Evolutionary conservation across 176 grass and related monocot genomes (phyloP).

Genomic region (Neostapfia colusana): DNA sequence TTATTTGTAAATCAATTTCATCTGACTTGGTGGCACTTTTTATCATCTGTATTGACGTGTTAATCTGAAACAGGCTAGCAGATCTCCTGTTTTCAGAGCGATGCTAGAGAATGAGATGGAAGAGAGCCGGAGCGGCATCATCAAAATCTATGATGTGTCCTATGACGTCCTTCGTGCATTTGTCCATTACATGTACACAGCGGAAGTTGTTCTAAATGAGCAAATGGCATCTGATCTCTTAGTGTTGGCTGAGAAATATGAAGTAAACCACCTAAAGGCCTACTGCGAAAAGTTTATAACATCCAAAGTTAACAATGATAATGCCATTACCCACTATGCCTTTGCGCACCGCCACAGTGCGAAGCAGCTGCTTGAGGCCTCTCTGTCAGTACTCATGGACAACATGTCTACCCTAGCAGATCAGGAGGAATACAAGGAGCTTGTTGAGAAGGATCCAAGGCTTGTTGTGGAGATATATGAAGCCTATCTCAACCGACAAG

Average conservation of each 20-base stretch:
- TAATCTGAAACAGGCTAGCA: constrained; percentile 56
- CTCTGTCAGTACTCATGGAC: constrained; percentile 67
- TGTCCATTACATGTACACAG: constrained; percentile 80
- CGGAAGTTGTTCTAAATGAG: constrained; percentile 71
- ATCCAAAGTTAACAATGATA: constrained; percentile 83
- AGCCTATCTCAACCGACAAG: constrained; percentile 75
- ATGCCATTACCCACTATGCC: constrained; percentile 64
- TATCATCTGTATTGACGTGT: background rate
- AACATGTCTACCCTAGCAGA: constrained; percentile 77
- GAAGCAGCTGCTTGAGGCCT: constrained; percentile 69
- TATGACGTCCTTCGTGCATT: constrained; percentile 76
- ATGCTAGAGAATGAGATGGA: constrained; percentile 99
- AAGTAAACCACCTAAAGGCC: constrained; percentile 83
- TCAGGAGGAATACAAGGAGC: constrained; percentile 79
- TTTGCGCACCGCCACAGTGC: constrained; percentile 82
- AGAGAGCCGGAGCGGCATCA: constrained; percentile 84
- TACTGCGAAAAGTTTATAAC: constrained; percentile 86
- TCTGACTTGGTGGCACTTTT: background rate
- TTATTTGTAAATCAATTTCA: background rate
- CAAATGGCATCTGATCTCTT: constrained; percentile 75
- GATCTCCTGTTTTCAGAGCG: constrained; percentile 91
- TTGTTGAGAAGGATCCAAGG: constrained; percentile 87
- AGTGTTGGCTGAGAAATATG: constrained; percentile 87
- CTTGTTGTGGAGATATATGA: constrained; percentile 94
- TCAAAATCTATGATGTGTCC: constrained; percentile 81